A percentile compares a stretch with the other conserved stretches of the same genome.
Conservation (phyloP, 768 basidiomycete species). For the Trametopsis cervina region DNA sequence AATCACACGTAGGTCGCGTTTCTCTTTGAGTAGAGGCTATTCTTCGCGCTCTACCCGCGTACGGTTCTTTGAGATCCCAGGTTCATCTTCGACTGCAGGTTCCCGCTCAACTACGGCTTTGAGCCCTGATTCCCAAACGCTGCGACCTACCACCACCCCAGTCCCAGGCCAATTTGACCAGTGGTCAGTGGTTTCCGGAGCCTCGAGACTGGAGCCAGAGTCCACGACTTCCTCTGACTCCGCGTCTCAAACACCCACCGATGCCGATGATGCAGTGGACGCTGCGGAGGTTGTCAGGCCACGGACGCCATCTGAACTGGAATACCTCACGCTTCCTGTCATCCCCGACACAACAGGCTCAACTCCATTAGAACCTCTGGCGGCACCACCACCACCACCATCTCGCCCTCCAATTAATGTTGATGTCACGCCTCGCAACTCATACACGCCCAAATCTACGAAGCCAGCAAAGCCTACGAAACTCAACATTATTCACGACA, state of each 20-base stretch:
- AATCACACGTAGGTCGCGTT: constrained; percentile 17
- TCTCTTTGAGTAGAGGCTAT: background rate
- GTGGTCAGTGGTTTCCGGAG: constrained; percentile 15
- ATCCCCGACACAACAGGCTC: constrained; percentile 14
- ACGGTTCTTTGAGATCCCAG: constrained; percentile 10
- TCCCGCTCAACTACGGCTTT: background rate
- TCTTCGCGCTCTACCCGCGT: constrained; percentile 12
- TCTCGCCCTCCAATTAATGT: constrained; percentile 10
- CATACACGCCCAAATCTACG: background rate
- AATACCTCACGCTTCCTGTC: constrained; percentile 18
- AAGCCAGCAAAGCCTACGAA: background rate
- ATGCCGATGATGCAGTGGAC: background rate
- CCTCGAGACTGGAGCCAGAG: background rate
- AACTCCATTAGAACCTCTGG: background rate
- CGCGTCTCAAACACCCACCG: background rate
- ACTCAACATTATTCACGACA: constrained; percentile 1
- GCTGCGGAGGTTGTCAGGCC: constrained; percentile 1
- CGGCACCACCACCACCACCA: constrained; percentile 1
- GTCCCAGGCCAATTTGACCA: constrained; percentile 22
- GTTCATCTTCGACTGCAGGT: constrained; percentile 4
- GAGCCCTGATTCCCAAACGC: constrained; percentile 6
- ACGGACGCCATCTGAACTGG: constrained; percentile 21
- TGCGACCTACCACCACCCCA: constrained; percentile 17
- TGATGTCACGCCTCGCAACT: background rate
- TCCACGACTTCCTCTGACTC: background rate